Percentiles rank a stretch among this genome's conserved stretches.
Evolutionary conservation across 495 filamentous ascomycete species (phyloP).

Genomic region (Penicillium steckii): DNA sequence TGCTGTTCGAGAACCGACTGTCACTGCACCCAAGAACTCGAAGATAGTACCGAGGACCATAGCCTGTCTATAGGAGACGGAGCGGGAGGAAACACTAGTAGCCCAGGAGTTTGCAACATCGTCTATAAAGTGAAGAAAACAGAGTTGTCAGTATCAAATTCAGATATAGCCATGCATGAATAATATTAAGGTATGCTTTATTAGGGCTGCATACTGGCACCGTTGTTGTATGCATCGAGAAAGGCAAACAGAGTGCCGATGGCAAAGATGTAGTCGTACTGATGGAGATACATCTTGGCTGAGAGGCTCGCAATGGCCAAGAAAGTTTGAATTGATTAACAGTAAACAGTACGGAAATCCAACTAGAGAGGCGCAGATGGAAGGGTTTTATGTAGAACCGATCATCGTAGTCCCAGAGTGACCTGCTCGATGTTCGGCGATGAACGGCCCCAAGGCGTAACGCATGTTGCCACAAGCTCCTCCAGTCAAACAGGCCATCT

Average conservation of each 20-base stretch:
- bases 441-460: neutral
- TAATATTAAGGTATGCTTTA: neutral
- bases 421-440: neutral
- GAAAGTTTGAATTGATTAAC: neutral
- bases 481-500: neutral
- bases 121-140: constrained; percentile 32
- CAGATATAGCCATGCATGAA: neutral
- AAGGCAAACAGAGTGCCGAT: constrained; percentile 75
- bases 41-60: constrained; percentile 66
- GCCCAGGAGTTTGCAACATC: constrained; percentile 81
- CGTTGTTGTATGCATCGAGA: constrained; percentile 72
- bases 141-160: no score
- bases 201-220: constrained; percentile 50
- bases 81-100: constrained; percentile 67
- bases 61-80: constrained; percentile 63
- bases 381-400: constrained; percentile 13
- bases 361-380: neutral
- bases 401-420: neutral
- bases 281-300: constrained; percentile 50
- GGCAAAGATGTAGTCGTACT: constrained; percentile 71
- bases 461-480: neutral
- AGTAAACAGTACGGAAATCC: constrained; percentile 2
- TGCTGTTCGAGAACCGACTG: constrained; percentile 58
- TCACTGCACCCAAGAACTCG: constrained; percentile 60
- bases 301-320: neutral